phyloP scores from a whole-genome alignment of 2,329 filamentous ascomycete genomes.

The Myrmaecium sp. region DNA sequence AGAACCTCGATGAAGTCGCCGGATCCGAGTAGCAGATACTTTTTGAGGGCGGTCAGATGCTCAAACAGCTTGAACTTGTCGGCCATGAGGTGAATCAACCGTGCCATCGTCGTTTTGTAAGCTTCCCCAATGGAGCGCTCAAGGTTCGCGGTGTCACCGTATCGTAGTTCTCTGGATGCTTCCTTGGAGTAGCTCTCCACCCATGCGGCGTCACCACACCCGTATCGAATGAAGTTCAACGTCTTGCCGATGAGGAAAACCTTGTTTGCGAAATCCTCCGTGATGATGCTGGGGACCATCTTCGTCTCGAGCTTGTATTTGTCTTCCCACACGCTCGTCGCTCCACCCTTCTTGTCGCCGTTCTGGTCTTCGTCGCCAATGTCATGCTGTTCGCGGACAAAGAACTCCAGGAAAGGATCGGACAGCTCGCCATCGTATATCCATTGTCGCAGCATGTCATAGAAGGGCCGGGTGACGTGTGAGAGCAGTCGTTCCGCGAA shows the following conservation, averaged over 20 bases:
- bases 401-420: constrained; percentile 93
- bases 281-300: constrained; percentile 90
- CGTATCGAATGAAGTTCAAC: constrained; percentile 93
- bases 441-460: constrained; percentile 90
- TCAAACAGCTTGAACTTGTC: constrained; percentile 90
- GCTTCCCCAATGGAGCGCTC: constrained; percentile 92
- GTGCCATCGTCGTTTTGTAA: constrained; percentile 95
- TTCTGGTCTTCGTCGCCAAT: constrained; percentile 23
- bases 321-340: constrained; percentile 92
- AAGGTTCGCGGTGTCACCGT: constrained; percentile 82
- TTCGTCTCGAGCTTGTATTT: constrained; percentile 75
- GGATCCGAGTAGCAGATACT: constrained; percentile 84
- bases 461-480: constrained; percentile 86
- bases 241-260: constrained; percentile 97
- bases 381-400: constrained; percentile 68
- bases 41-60: constrained; percentile 80
- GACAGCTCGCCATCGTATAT: constrained; percentile 96
- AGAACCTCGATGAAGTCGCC: constrained; percentile 93
- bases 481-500: constrained; percentile 81
- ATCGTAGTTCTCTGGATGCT: constrained; percentile 77
- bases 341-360: constrained; percentile 34
- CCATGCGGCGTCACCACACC: constrained; percentile 86
- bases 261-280: constrained; percentile 83
- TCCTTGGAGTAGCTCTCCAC: constrained; percentile 90
- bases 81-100: constrained; percentile 83